These are phyloP conservation scores for Exophiala viscosa DNA, from an alignment of 2,329 filamentous ascomycete genomes.

Conservation along the genomic window DNA sequence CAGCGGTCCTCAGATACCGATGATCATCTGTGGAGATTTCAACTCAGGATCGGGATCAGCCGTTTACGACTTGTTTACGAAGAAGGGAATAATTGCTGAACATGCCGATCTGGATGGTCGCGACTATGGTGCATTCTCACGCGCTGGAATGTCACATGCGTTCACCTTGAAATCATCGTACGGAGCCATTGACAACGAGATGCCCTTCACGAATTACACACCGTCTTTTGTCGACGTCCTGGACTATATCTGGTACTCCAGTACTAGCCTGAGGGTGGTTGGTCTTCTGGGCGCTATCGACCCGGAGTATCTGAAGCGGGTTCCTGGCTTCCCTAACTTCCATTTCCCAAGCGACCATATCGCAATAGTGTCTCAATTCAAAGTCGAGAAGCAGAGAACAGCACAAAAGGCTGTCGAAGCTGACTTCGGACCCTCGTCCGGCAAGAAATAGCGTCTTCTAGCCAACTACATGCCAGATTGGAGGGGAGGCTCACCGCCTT, in stretches of 20 bases:
- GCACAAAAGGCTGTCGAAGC: constrained; percentile 62
- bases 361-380: constrained; percentile 82
- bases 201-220: constrained; percentile 95
- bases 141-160: constrained; percentile 87
- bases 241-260: constrained; percentile 97
- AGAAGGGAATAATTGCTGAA: constrained; percentile 71
- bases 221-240: constrained; percentile 88
- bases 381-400: constrained; percentile 82
- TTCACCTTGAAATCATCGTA: constrained; percentile 94
- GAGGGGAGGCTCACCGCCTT: too few species aligned
- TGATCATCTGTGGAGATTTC: constrained; percentile 92
- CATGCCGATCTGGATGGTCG: constrained; percentile 76
- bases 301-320: constrained; percentile 74
- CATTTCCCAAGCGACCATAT: constrained; percentile 94
- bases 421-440: constrained; percentile 52
- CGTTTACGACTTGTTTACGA: constrained; percentile 83
- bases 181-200: constrained; percentile 68
- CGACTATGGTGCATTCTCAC: constrained; percentile 89
- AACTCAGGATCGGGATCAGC: constrained; percentile 85
- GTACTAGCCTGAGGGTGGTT: constrained; percentile 79
- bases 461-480: too few species aligned
- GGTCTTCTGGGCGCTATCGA: constrained; percentile 84
- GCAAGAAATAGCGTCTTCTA: constrained; percentile 15
- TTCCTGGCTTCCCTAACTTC: constrained; percentile 89
- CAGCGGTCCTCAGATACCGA: constrained; percentile 79